phyloP scores from a whole-genome alignment of 2,329 filamentous ascomycete species.

The Neofusicoccum parvum region DNA sequence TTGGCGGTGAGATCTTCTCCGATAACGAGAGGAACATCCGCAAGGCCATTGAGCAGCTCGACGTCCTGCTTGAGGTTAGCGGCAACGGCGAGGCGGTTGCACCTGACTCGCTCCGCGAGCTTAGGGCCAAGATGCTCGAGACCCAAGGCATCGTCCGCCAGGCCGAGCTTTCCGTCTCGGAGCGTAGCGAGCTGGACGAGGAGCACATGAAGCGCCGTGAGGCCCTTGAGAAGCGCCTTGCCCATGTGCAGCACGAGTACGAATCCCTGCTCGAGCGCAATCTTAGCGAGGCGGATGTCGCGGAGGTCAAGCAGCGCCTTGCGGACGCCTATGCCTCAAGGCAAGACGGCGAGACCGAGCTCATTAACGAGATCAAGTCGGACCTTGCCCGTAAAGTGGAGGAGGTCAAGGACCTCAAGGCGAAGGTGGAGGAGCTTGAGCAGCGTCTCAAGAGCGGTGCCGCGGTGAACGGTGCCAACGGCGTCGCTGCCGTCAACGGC shows the following conservation, averaged over 20 bases:
- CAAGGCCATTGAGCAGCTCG: slow-evolving; percentile 80
- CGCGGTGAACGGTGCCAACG: slow-evolving; percentile 59
- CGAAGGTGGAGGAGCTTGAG: slow-evolving; percentile 78
- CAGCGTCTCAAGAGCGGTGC: slow-evolving; percentile 66
- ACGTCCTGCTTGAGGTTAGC: slow-evolving; percentile 75
- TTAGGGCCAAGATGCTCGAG: slow-evolving; percentile 79
- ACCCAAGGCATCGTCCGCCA: slow-evolving; percentile 92
- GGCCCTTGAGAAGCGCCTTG: slow-evolving; percentile 76
- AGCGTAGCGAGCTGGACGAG: slow-evolving; percentile 64
- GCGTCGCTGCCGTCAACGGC: slow-evolving; percentile 62
- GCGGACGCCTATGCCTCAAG: slow-evolving; percentile 76
- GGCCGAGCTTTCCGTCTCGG: slow-evolving; percentile 82
- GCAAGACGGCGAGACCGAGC: slow-evolving; percentile 71
- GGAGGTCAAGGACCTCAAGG: slow-evolving; percentile 80
- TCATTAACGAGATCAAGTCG: slow-evolving; percentile 74
- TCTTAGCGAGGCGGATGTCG: slow-evolving; percentile 74
- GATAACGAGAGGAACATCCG: slow-evolving; percentile 87
- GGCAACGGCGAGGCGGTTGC: slow-evolving; percentile 76
- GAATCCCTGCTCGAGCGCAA: slow-evolving; percentile 80
- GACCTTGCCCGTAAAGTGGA: slow-evolving; percentile 77
- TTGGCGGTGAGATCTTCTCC: slow-evolving; percentile 89
- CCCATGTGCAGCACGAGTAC: slow-evolving; percentile 77
- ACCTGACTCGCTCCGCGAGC: slow-evolving; percentile 75
- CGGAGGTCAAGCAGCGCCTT: slow-evolving; percentile 79
- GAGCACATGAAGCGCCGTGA: slow-evolving; percentile 66